Evolutionary conservation across 1,139 yeast genomes (phyloP).

Genomic region (Debaryomyces robertsiae): DNA sequence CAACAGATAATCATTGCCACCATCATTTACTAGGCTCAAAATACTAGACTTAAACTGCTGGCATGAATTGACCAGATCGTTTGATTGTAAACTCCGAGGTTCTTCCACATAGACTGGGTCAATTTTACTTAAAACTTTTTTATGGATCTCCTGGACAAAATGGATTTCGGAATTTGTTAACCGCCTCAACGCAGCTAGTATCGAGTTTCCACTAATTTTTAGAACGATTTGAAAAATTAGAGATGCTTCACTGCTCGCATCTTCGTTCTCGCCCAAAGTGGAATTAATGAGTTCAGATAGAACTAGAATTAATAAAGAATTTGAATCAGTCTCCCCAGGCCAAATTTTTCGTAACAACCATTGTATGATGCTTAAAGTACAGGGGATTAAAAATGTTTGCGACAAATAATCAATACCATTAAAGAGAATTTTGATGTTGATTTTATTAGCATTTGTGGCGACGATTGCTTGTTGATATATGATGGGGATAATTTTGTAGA

Average conservation of each 20-base stretch:
- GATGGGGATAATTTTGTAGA: conserved; percentile 68
- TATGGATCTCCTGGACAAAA: conserved; percentile 20
- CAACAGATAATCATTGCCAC: conserved; percentile 9
- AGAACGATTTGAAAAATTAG: conserved; percentile 30
- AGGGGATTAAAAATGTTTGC: conserved; percentile 44
- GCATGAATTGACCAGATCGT: conserved; percentile 5
- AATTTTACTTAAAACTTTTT: conserved; percentile 15
- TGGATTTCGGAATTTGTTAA: conserved; percentile 19
- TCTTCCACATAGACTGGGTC: conserved; percentile 14
- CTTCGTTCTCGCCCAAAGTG: conserved; percentile 18
- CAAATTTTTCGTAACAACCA: conserved; percentile 30
- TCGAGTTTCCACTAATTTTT: conserved; percentile 25
- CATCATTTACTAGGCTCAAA: conserved; percentile 10
- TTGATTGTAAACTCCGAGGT: background rate
- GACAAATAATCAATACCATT: conserved; percentile 51
- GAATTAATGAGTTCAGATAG: conserved; percentile 29
- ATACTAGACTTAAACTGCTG: conserved; percentile 13
- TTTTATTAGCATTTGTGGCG: conserved; percentile 58
- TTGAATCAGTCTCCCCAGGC: conserved; percentile 15
- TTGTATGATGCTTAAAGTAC: conserved; percentile 38
- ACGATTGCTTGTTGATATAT: conserved; percentile 72
- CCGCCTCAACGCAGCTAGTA: conserved; percentile 20
- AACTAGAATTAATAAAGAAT: conserved; percentile 18
- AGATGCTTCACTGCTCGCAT: conserved; percentile 17
- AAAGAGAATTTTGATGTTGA: conserved; percentile 36